Base-by-base conservation (phyloP, 2,329 filamentous ascomycete genomes). In the Colletotrichum acutatum region DNA sequence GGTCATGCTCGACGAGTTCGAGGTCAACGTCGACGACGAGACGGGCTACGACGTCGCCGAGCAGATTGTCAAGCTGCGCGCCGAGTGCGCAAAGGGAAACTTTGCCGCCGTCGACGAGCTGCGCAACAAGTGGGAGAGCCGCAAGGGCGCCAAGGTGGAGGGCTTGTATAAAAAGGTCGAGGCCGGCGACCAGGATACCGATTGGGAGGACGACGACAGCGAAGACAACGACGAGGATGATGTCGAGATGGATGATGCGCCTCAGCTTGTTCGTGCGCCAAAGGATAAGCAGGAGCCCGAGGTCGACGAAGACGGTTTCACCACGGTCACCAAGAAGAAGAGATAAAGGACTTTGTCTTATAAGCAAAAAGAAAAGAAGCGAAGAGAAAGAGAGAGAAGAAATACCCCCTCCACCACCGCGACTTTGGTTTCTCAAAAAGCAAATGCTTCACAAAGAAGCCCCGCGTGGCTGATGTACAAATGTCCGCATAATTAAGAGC, bases 1-100 rank as follows among this genome's bases (percentile, higher is more conserved):
- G 79, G 92, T 98, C 74, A 97, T 98, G 93, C 89, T 93, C 75
- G 97, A 98, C 84, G 97, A 99, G 83, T 99, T 98, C 79, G 95
- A 98, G 78, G 93, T 97, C 68, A 92, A 94, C 69, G 90, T 98
- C 32, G 97, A 98, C 79, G 97, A 99, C 82, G 95, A 95, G 77
- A 96, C 92, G 60, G 93, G 92, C 42, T 91, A 89, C 66, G 89
- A 92, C 68, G 90, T 97, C 7, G 95, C 95, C 11, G 86, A 87
- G 71, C 87, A 91, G 77, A 94, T 98, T 71, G 84, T 97, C 81
- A 86, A 87, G 65, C 84, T 96, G 75, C 87, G 91, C 78, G 86
- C 86, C 71, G 88, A 93, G 79, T 91, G 91, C 78, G 85, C 87
- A 71, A 87, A 89, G 74, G 93, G 93, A 19, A 87, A 91, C 69